These are phyloP conservation scores for Coelastrella sp. DNA, from an alignment of 139 green algal species.

Conservation along the genomic window DNA sequence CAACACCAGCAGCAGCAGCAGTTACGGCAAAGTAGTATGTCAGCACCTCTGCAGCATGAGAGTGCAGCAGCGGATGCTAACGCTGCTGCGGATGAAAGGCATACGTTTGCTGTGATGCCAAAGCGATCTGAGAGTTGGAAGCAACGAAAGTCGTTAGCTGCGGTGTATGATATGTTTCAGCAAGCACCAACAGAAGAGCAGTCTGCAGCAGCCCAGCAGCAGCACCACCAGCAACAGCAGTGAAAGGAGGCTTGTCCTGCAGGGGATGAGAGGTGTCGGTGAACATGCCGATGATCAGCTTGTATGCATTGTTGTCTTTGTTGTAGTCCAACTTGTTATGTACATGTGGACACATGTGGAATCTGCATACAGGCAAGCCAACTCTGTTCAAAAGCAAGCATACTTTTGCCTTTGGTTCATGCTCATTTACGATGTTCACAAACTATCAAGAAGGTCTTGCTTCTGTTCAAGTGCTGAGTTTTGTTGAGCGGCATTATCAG, in stretches of 20 bases:
- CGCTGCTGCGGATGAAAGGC: background rate
- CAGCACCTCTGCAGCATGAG: slow-evolving; percentile 12
- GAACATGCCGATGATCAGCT: no score
- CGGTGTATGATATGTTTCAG: slow-evolving; percentile 8
- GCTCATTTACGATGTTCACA: no score
- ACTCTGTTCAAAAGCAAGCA: no score
- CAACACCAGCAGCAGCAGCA: slow-evolving; percentile 28
- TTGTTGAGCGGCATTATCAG: no score
- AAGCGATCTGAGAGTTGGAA: background rate
- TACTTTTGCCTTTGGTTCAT: no score
- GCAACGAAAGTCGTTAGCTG: background rate
- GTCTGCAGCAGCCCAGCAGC: background rate
- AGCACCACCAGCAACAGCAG: background rate
- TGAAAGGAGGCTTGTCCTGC: background rate
- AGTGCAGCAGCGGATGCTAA: background rate
- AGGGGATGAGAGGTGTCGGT: no score
- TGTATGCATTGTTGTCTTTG: no score
- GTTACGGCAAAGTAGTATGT: background rate
- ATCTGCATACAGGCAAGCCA: no score
- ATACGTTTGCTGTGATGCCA: background rate
- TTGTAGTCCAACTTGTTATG: no score
- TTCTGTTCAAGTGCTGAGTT: no score
- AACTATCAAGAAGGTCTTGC: no score
- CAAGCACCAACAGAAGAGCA: background rate
- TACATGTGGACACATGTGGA: no score